Evolutionary conservation across 371 early-diverging fungal genomes (phyloP).

Genomic region (Gilbertella persicaria): DNA sequence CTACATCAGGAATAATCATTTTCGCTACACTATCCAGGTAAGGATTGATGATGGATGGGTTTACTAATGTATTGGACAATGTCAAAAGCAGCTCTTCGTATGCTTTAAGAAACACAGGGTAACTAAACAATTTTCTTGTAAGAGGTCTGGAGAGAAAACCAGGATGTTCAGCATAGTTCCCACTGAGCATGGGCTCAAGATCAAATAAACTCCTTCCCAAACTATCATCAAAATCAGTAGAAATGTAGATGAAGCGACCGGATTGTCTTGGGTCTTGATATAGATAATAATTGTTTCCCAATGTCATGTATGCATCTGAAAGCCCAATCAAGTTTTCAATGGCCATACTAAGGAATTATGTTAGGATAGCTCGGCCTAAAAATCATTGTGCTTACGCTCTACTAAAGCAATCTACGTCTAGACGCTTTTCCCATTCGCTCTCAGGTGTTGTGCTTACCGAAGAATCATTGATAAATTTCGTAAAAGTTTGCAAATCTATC

Average conservation of each 20-base stretch:
- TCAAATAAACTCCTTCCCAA: slow-evolving; percentile 19
- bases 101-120: background rate
- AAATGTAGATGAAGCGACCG: slow-evolving; percentile 24
- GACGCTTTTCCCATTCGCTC: slow-evolving; percentile 20
- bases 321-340: slow-evolving; percentile 33
- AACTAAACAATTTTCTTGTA: slow-evolving; percentile 7
- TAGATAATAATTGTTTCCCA: slow-evolving; percentile 31
- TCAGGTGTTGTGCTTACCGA: slow-evolving; percentile 1
- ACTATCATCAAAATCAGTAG: slow-evolving; percentile 32
- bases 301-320: slow-evolving; percentile 29
- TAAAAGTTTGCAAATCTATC: slow-evolving; percentile 17
- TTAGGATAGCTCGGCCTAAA: background rate
- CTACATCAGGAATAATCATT: slow-evolving; percentile 20
- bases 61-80: slow-evolving; percentile 9
- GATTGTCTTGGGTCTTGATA: slow-evolving; percentile 16
- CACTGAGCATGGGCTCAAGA: slow-evolving; percentile 8
- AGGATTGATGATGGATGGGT: slow-evolving; percentile 9
- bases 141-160: slow-evolving; percentile 23
- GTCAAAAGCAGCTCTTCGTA: slow-evolving; percentile 18
- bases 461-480: slow-evolving; percentile 8
- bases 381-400: slow-evolving; percentile 23
- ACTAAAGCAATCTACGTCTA: slow-evolving; percentile 28
- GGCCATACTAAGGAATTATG: slow-evolving; percentile 8
- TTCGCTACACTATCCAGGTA: slow-evolving; percentile 20
- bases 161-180: slow-evolving; percentile 32